These are phyloP conservation scores for Eimeria tenella DNA, from an alignment of 169 alveolate species.

Conservation along the genomic window DNA sequence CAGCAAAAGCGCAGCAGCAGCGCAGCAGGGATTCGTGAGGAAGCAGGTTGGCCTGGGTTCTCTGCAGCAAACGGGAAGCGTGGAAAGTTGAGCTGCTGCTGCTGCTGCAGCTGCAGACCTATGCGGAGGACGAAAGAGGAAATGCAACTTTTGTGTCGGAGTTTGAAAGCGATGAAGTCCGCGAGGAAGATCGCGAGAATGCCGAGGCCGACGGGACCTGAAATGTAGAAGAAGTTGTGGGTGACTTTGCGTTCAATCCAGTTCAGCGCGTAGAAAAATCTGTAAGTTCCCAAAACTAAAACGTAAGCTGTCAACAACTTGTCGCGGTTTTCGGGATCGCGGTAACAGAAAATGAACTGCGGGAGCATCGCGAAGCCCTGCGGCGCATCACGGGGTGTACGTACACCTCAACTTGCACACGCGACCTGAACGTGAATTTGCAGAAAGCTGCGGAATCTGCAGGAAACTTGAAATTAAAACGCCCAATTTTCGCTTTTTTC, in stretches of 20 bases:
- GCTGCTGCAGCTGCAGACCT: background rate
- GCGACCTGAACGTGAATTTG: background rate
- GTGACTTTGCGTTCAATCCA: constrained; percentile 40
- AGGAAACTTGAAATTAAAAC: background rate
- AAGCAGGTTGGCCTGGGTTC: too few species aligned
- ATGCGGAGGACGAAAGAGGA: constrained; percentile 54
- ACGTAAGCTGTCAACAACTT: constrained; percentile 28
- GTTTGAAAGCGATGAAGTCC: constrained; percentile 36
- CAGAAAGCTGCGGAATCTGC: background rate
- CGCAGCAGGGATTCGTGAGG: too few species aligned
- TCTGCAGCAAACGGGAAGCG: too few species aligned
- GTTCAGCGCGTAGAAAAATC: constrained; percentile 27
- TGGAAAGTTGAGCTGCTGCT: too few species aligned
- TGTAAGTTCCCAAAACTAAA: constrained; percentile 27
- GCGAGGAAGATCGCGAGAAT: constrained; percentile 22
- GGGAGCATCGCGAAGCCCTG: constrained; percentile 73
- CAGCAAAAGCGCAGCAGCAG: too few species aligned
- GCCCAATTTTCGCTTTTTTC: background rate
- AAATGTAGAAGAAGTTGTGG: constrained; percentile 42
- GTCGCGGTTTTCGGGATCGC: constrained; percentile 69
- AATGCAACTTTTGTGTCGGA: constrained; percentile 6
- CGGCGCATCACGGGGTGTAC: background rate
- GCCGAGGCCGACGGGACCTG: constrained; percentile 54
- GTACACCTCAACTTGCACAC: too few species aligned
- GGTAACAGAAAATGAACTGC: constrained; percentile 65